These are phyloP conservation scores for Acanthamoeba rhysodes DNA, from an alignment of 208 protist species.

Conservation along the genomic window DNA sequence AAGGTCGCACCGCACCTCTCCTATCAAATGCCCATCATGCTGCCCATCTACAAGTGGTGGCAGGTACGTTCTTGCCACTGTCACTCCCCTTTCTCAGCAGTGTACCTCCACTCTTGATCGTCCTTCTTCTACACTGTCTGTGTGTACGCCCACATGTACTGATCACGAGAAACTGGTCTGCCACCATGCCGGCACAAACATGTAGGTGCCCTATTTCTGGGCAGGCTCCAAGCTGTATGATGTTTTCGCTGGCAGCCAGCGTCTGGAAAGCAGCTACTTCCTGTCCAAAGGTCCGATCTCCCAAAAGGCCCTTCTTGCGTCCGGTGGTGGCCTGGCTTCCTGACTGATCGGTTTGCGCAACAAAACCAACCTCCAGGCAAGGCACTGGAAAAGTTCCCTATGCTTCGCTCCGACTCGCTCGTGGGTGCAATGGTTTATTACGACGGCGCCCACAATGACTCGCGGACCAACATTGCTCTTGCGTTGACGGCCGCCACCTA, in stretches of 20 bases:
- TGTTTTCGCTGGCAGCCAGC: constrained; percentile 23
- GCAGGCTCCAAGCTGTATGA: constrained; percentile 32
- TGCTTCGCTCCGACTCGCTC: constrained; percentile 88
- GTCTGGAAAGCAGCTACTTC: constrained; percentile 36
- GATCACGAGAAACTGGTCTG: no score
- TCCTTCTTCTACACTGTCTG: no score
- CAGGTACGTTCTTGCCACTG: no score
- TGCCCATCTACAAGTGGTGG: constrained; percentile 56
- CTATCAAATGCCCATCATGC: constrained; percentile 91
- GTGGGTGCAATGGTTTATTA: constrained; percentile 95
- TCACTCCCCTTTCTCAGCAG: no score
- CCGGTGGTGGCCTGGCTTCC: not conserved
- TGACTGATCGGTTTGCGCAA: not conserved
- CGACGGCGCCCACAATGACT: constrained; percentile 95
- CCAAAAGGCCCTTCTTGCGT: not conserved
- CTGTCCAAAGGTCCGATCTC: not conserved
- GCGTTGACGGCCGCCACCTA: constrained; percentile 95
- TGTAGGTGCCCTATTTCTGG: constrained; percentile 57
- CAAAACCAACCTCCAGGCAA: not conserved
- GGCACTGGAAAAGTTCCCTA: constrained; percentile 38
- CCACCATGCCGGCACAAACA: not conserved
- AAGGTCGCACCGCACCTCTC: constrained; percentile 96
- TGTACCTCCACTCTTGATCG: no score
- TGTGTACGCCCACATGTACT: no score
- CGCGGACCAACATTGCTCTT: constrained; percentile 95